phyloP scores from a whole-genome alignment of 768 basidiomycete species.

The Amanita rubescens region DNA sequence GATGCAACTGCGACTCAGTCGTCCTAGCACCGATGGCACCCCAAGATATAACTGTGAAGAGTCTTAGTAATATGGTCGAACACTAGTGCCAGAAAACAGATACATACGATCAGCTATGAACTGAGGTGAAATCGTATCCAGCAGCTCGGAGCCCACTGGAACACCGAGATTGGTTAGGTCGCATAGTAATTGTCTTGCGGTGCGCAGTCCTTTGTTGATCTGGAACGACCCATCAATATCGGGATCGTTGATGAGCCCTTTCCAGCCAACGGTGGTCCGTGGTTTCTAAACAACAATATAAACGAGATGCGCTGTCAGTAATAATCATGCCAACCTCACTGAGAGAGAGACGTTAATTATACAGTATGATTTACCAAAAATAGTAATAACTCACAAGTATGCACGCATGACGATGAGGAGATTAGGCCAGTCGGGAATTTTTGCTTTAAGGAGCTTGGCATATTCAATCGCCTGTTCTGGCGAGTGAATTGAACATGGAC shows the following conservation, averaged over 20 bases:
- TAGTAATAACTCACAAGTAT: constrained; percentile 69
- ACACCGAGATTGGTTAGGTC: constrained; percentile 87
- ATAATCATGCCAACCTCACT: constrained; percentile 23
- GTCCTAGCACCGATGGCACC: constrained; percentile 97
- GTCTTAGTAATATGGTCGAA: neutral
- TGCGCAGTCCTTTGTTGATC: constrained; percentile 94
- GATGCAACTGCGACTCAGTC: constrained; percentile 94
- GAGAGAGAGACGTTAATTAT: constrained; percentile 8
- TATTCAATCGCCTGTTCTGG: constrained; percentile 81
- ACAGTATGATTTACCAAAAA: constrained; percentile 6
- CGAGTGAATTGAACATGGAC: constrained; percentile 94
- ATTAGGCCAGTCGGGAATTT: constrained; percentile 61
- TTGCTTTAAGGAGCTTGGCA: constrained; percentile 62
- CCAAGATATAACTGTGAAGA: constrained; percentile 64
- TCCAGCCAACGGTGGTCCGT: constrained; percentile 96
- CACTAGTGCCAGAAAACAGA: neutral
- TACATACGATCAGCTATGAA: constrained; percentile 68
- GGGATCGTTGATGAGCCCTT: constrained; percentile 92
- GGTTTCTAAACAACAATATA: constrained; percentile 60
- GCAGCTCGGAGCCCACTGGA: constrained; percentile 90
- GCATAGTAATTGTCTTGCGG: constrained; percentile 82
- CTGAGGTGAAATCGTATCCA: constrained; percentile 76
- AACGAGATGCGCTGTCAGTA: neutral
- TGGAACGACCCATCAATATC: constrained; percentile 91
- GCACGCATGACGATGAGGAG: constrained; percentile 93